These are phyloP conservation scores for Paxillus rubicundulus DNA, from an alignment of 768 basidiomycete genomes.

Conservation along the genomic window DNA sequence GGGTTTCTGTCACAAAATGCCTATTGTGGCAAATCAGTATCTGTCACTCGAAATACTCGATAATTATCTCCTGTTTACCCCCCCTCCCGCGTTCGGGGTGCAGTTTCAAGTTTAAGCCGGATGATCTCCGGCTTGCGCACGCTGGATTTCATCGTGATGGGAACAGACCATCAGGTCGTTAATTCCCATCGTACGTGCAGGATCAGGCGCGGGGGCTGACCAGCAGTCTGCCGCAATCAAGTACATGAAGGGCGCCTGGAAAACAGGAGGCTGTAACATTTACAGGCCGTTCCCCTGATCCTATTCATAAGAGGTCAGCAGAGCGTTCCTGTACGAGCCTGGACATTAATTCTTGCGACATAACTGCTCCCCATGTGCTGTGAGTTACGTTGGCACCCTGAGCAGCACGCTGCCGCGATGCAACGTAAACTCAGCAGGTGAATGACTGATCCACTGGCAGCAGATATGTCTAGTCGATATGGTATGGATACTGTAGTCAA, in stretches of 20 bases:
- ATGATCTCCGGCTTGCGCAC: constrained; percentile 8
- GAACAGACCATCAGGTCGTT: constrained; percentile 16
- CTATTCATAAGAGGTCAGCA: constrained; percentile 15
- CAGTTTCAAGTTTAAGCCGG: not conserved
- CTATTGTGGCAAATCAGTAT: constrained; percentile 15
- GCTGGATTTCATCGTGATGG: constrained; percentile 17
- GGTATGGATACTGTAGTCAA: constrained; percentile 21
- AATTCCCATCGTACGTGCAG: constrained; percentile 22
- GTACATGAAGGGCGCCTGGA: constrained; percentile 13
- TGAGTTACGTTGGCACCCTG: constrained; percentile 30
- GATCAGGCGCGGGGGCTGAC: constrained; percentile 13
- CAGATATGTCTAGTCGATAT: constrained; percentile 1
- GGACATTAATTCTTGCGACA: constrained; percentile 17
- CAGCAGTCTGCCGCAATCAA: constrained; percentile 23
- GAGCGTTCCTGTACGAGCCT: constrained; percentile 7
- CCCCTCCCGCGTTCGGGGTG: not conserved
- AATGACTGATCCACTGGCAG: not conserved
- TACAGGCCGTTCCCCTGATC: not conserved
- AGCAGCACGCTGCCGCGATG: constrained; percentile 24
- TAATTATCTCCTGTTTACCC: constrained; percentile 19
- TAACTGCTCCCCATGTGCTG: constrained; percentile 22
- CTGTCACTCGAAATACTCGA: constrained; percentile 20
- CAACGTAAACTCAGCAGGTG: constrained; percentile 20
- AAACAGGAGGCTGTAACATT: constrained; percentile 11
- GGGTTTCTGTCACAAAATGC: constrained; percentile 9